phyloP scores from a whole-genome alignment of 768 basidiomycete species.

The Hypholoma sublateritium region DNA sequence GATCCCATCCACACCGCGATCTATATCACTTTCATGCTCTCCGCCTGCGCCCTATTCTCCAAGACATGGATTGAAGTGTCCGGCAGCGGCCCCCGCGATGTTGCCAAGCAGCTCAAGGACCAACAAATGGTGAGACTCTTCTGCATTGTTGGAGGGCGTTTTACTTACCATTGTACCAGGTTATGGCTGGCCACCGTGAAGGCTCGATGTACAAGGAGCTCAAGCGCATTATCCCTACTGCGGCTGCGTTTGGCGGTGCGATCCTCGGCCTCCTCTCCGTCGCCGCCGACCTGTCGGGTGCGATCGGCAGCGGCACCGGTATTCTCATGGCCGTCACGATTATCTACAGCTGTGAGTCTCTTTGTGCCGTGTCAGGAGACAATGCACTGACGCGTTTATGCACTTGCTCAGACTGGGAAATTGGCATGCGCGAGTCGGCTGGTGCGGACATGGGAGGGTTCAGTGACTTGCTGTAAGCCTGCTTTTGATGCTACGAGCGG shows the following conservation, averaged over 20 bases:
- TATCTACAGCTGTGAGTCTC: slow-evolving; percentile 83
- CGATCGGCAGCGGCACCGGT: slow-evolving; percentile 93
- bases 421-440: slow-evolving; percentile 85
- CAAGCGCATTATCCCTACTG: slow-evolving; percentile 96
- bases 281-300: slow-evolving; percentile 91
- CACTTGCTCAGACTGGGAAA: slow-evolving; percentile 78
- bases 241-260: slow-evolving; percentile 97
- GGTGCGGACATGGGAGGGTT: slow-evolving; percentile 83
- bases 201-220: slow-evolving; percentile 99
- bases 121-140: slow-evolving; percentile 78
- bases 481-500: no score
- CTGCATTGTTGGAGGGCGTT: background rate
- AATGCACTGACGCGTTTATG: background rate
- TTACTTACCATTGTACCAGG: slow-evolving; percentile 25
- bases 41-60: slow-evolving; percentile 94
- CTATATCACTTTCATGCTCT: slow-evolving; percentile 90
- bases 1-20: slow-evolving; percentile 94
- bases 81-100: slow-evolving; percentile 91
- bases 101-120: slow-evolving; percentile 98
- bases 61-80: slow-evolving; percentile 99
- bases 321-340: slow-evolving; percentile 98
- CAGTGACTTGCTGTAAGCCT: slow-evolving; percentile 64
- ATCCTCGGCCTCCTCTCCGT: slow-evolving; percentile 91
- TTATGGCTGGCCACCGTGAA: slow-evolving; percentile 90
- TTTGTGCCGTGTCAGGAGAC: background rate